Base-by-base conservation (phyloP, 768 basidiomycete species). In the Clitopilus hobsonii region DNA sequence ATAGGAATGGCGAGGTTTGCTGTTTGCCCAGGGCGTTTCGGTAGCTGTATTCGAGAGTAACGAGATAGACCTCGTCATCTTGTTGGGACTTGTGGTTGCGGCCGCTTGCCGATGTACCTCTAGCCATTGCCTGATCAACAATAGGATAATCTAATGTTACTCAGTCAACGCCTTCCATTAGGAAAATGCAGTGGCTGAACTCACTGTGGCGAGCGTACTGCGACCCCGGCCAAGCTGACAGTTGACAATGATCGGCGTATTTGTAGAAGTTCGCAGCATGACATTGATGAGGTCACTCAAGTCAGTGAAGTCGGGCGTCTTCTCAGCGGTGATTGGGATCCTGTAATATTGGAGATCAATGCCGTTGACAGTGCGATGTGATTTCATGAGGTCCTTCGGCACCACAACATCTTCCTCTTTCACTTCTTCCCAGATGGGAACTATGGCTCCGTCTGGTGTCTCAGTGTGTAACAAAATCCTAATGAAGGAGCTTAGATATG, bases 401-500 rank as follows among this genome's bases (percentile, higher is more conserved):
- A 92, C 90, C 26, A 84, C 81, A 13, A 98, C 87, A 60, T 91
- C 78, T 7, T 78, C 72, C 28, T 77, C 68, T 36, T 79, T 79
- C 2, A 91, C 92, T 59, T 93, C 90, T 67, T 98, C 96, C 96
- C 96, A 99, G 1, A 97, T 77, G 0, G 97, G 95, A 5, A 94
- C 82, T 6, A 99, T 89, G 5, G 89, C 81, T 5, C 96, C 94
- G 58, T 94, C 91, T 0, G 81, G 62, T 0, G 88, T 85, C 72
- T 99, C 97, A 1, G 91, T 89, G 63, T 98, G 96, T 23, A 99
- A 77, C 1, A 99, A 76, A 0, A 98, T 70, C 49, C 91, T 92
- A 58, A 1, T 36, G 5, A 64, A 2, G 49, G 41, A 14, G 29
- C 25, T 16, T 28, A 22, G 2, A 11, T 23, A 24, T 23, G 32